These are phyloP conservation scores for Apium graveolens DNA, from an alignment of 129 eudicot species.

Conservation along the genomic window DNA sequence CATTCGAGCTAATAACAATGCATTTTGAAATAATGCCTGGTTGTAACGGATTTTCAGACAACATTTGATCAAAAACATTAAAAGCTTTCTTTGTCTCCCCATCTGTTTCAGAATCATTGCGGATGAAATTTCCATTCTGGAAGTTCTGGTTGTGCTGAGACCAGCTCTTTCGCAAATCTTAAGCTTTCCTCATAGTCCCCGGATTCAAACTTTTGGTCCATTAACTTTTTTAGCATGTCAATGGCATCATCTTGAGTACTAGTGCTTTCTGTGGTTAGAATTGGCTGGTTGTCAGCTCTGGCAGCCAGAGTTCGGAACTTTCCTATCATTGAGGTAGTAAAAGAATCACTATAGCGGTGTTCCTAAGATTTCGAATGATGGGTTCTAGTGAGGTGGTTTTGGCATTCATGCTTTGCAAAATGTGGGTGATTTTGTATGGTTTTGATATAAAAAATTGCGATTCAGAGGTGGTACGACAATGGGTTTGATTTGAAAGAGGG, in stretches of 20 bases:
- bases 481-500: neutral
- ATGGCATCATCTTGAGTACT: slow-evolving; percentile 26
- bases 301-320: slow-evolving; percentile 34
- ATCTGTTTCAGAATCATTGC: slow-evolving; percentile 53
- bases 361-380: slow-evolving; percentile 33
- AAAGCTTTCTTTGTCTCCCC: slow-evolving; percentile 50
- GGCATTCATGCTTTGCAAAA: slow-evolving; percentile 14
- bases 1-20: slow-evolving; percentile 50
- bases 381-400: slow-evolving; percentile 20
- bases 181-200: slow-evolving; percentile 61
- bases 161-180: slow-evolving; percentile 31
- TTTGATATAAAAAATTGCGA: slow-evolving; percentile 19
- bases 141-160: slow-evolving; percentile 52
- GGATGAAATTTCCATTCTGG: slow-evolving; percentile 39
- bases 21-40: slow-evolving; percentile 61
- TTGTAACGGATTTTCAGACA: slow-evolving; percentile 33
- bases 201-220: slow-evolving; percentile 42
- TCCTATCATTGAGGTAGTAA: slow-evolving; percentile 30
- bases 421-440: slow-evolving; percentile 17
- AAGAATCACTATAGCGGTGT: slow-evolving; percentile 41
- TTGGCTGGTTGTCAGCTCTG: slow-evolving; percentile 33
- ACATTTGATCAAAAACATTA: slow-evolving; percentile 37
- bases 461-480: neutral
- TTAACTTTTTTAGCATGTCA: slow-evolving; percentile 33
- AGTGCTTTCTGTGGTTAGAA: slow-evolving; percentile 11